Evolutionary conservation across 2,329 filamentous ascomycete species (phyloP).

Genomic region (Colletotrichum sp.): DNA sequence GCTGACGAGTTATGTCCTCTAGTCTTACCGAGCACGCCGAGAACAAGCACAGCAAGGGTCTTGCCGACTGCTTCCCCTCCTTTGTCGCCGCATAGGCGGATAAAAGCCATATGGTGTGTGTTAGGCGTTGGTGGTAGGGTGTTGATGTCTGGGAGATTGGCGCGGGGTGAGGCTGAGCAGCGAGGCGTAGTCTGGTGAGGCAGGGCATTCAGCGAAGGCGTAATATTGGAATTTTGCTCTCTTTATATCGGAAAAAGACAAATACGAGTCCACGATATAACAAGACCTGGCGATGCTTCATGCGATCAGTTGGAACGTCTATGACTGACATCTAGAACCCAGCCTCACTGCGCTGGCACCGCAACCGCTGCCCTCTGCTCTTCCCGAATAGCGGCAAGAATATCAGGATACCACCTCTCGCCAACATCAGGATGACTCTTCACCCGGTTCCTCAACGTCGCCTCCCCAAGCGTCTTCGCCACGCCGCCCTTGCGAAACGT

Average conservation of each 20-base stretch:
- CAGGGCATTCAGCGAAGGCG: slow-evolving; percentile 19
- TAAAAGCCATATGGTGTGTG: background rate
- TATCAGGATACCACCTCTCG: slow-evolving; percentile 78
- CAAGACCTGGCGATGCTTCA: background rate
- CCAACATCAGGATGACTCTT: slow-evolving; percentile 90
- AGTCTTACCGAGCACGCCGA: slow-evolving; percentile 73
- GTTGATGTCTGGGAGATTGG: background rate
- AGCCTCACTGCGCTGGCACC: background rate
- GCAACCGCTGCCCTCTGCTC: slow-evolving; percentile 49
- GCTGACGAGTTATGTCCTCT: background rate
- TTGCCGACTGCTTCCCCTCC: slow-evolving; percentile 73
- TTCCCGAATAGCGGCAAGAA: slow-evolving; percentile 60
- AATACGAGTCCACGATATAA: slow-evolving; percentile 7
- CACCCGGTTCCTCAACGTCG: slow-evolving; percentile 81
- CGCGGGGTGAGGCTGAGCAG: background rate
- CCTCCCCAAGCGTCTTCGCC: slow-evolving; percentile 76
- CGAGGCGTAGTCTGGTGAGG: background rate
- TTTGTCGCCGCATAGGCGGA: slow-evolving; percentile 33
- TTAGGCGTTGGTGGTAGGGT: background rate
- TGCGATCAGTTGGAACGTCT: background rate
- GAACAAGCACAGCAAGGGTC: slow-evolving; percentile 78
- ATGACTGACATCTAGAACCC: background rate
- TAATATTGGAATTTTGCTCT: slow-evolving; percentile 18
- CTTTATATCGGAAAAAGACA: slow-evolving; percentile 3
- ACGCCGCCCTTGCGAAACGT: slow-evolving; percentile 76